A percentile compares a stretch with the other conserved stretches of the same genome.
phyloP scores from a whole-genome alignment of 768 basidiomycete genomes.

The Suillus hirtellus region DNA sequence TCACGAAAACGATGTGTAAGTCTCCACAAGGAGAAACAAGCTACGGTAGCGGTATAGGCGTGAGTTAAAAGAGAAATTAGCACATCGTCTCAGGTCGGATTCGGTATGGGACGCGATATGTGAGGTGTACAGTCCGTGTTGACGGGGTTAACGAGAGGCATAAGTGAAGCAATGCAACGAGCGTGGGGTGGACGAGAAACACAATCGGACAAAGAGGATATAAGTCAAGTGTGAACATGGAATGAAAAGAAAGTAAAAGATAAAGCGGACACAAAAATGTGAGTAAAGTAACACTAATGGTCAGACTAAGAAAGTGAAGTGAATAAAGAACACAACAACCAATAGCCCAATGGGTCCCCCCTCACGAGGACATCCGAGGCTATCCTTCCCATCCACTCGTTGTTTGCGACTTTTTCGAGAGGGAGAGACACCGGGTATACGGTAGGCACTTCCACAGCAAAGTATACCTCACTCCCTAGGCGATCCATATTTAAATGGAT shows the following conservation, averaged over 20 bases:
- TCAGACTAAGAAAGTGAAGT: slow-evolving; percentile 35
- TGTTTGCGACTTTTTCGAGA: slow-evolving; percentile 4
- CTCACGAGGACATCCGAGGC: slow-evolving; percentile 23
- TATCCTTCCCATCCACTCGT: slow-evolving; percentile 26
- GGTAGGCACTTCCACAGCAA: neutral
- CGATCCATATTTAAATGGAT: neutral
- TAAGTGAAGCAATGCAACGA: slow-evolving; percentile 37
- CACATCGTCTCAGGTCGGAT: slow-evolving; percentile 14
- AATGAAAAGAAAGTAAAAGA: slow-evolving; percentile 36
- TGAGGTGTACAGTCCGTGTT: slow-evolving; percentile 21
- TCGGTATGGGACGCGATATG: slow-evolving; percentile 12
- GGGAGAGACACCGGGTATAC: slow-evolving; percentile 4
- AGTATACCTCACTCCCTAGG: neutral
- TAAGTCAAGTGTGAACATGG: slow-evolving; percentile 31
- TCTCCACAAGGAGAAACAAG: slow-evolving; percentile 11
- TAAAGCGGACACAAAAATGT: slow-evolving; percentile 32
- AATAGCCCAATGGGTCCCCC: slow-evolving; percentile 52
- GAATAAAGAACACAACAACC: slow-evolving; percentile 60
- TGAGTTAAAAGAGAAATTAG: slow-evolving; percentile 19
- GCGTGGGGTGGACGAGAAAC: slow-evolving; percentile 25
- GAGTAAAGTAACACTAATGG: slow-evolving; percentile 29
- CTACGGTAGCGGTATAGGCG: slow-evolving; percentile 15
- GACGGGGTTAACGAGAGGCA: slow-evolving; percentile 32
- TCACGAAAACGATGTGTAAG: slow-evolving; percentile 16
- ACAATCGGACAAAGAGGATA: slow-evolving; percentile 24